Conservation (phyloP, 768 basidiomycete species). For the Termitomyces sp. region DNA sequence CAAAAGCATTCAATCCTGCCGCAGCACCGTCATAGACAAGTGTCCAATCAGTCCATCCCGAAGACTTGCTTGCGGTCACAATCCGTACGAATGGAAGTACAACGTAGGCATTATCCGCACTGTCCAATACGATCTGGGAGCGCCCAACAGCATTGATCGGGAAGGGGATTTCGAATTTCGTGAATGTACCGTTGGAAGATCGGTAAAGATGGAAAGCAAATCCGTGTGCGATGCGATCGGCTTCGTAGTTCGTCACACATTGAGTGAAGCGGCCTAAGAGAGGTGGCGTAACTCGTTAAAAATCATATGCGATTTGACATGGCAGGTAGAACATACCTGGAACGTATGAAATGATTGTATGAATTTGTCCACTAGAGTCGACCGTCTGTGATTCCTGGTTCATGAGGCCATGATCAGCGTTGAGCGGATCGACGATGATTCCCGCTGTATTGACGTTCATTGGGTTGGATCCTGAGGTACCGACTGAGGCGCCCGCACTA, state of each 20-base stretch:
- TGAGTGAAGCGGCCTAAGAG: constrained; percentile 39
- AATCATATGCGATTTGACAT: not conserved
- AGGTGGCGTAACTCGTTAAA: not conserved
- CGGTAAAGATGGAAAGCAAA: constrained; percentile 42
- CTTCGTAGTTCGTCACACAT: constrained; percentile 40
- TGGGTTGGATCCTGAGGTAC: constrained; percentile 37
- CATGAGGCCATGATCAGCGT: constrained; percentile 48
- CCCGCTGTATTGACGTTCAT: constrained; percentile 40
- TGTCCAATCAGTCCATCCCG: constrained; percentile 45
- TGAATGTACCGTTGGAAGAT: constrained; percentile 35
- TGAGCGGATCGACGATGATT: constrained; percentile 39
- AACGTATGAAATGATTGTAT: constrained; percentile 45
- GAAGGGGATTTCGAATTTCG: constrained; percentile 45
- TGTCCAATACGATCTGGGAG: constrained; percentile 42
- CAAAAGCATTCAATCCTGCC: constrained; percentile 37
- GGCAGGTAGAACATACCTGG: constrained; percentile 30
- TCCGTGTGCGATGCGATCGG: constrained; percentile 30
- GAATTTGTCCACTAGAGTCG: constrained; percentile 40
- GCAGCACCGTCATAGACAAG: constrained; percentile 38
- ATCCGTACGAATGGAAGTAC: constrained; percentile 39
- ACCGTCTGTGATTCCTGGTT: constrained; percentile 48
- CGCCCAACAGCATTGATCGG: constrained; percentile 38
- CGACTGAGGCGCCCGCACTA: constrained; percentile 32
- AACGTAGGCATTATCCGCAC: constrained; percentile 39
- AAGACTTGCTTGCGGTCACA: constrained; percentile 39